Evolutionary conservation across 2,329 filamentous ascomycete species (phyloP), one percentile per base, ranked within the genome.

Genomic region (Fusarium sp.): DNA sequence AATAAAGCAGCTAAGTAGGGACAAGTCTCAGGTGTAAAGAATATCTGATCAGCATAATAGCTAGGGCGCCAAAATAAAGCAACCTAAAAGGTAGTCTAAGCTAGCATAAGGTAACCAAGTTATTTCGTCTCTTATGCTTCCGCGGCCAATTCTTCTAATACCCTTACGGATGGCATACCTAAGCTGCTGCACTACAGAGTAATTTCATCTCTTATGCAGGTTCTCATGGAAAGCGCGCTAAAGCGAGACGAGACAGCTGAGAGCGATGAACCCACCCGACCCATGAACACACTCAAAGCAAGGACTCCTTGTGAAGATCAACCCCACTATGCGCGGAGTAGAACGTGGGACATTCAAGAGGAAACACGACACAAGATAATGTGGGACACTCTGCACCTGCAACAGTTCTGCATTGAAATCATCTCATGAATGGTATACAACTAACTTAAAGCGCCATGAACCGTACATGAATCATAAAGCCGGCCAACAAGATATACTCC

Each of bases 401-500:
- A 67, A 32, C 44, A 65, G 32, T 43, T 22, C 52, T 43, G 47
- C 60, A 45, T 58, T 62, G 58, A 51, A 58, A 53, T 63, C 54
- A 53, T 65, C 62, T 67, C 58, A 47, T 69, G 57, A 71, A 65
- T 74, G 72, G 68, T 70, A 74, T 74, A 67, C 62, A 71, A 72
- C 67, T 58, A 70, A 72, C 58, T 53, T 41, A 56, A 67, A 48
- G 41, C 57, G 44, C 55, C 54, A 54, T 47, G 27, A 58, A 61
- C 62, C 56, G 48, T 47, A 66, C 72, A 52, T 74, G 65, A 74
- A 74, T 73, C 72, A 74, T 74, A 54, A 73, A 63, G 30, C 60
- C 46, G 54, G 49, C 55, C 54, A 60, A 59, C 32, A 47, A 69
- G 24, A 38, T 38, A 49, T 48, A 57, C 57, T 30, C 51, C 38